Evolutionary conservation across 1,284 basidiomycete genomes (phyloP).

Genomic region (Phellopilus nigrolimitatus): DNA sequence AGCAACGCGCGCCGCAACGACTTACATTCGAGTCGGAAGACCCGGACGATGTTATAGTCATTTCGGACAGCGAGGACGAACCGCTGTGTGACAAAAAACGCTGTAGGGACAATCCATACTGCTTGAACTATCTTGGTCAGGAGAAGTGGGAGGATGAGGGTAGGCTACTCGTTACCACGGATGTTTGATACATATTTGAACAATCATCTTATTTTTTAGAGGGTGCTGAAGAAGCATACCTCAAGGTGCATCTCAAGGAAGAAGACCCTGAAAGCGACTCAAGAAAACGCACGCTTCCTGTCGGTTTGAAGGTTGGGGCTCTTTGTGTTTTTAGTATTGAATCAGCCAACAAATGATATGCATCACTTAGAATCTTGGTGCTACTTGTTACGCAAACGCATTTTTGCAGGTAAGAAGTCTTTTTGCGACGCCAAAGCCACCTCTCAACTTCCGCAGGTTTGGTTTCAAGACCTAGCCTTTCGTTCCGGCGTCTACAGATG

Average conservation of each 20-base stretch:
- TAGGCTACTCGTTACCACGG: slow-evolving; percentile 26
- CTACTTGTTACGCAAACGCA: slow-evolving; percentile 91
- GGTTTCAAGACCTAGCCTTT: slow-evolving; percentile 67
- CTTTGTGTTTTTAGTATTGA: slow-evolving; percentile 3
- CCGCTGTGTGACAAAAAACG: slow-evolving; percentile 52
- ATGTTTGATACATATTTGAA: slow-evolving; percentile 21
- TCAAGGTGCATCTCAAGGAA: slow-evolving; percentile 49
- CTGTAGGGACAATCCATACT: slow-evolving; percentile 75
- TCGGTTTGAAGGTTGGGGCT: slow-evolving; percentile 67
- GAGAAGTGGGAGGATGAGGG: slow-evolving; percentile 70
- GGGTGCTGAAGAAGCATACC: slow-evolving; percentile 45
- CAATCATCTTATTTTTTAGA: slow-evolving; percentile 35
- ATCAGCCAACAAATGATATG: slow-evolving; percentile 6
- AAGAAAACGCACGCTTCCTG: slow-evolving; percentile 55
- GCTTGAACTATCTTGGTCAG: slow-evolving; percentile 82
- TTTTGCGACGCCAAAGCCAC: too few relatives aligned
- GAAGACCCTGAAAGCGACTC: slow-evolving; percentile 46
- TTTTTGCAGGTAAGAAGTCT: slow-evolving; percentile 68
- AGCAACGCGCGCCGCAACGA: slow-evolving; percentile 14
- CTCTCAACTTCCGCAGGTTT: slow-evolving; percentile 41
- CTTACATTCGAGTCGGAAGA: slow-evolving; percentile 32
- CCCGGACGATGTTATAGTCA: slow-evolving; percentile 58
- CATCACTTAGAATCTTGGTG: slow-evolving; percentile 73
- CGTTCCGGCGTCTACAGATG: slow-evolving; percentile 62
- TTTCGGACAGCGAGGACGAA: slow-evolving; percentile 59